Base-by-base conservation (phyloP, 2,329 filamentous ascomycete species). In the Diaporthe vexans region DNA sequence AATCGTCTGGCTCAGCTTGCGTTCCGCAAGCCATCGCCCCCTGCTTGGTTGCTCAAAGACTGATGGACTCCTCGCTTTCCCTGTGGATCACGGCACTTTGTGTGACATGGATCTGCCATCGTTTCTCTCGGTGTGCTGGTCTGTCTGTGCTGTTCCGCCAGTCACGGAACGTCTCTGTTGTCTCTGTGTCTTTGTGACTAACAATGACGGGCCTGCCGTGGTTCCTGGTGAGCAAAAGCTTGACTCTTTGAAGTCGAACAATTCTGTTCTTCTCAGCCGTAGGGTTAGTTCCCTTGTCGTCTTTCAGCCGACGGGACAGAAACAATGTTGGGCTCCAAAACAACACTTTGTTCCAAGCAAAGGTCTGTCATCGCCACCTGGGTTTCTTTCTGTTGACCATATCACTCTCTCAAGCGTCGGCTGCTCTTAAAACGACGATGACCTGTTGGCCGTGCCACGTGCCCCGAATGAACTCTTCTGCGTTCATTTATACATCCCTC, bases 1-100 rank as follows among this genome's bases (percentile, higher is more conserved):
- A 17, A 40, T 40, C 59, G 59, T 69, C 73, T 72, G 26, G 48
- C 51, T 68, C 57, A 67, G 58, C 73, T 67, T 72, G 73, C 68
- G 33, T 52, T 17, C 29, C 58, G 51, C 58, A 71, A 69, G 56
- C n/a, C 46, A 4, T 4, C 11, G 40, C 19, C 48, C 17, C 33
- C 40, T 46, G 4, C 19, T 56, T 37, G 4, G 21, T 26, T 26
- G 24, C 17, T 37, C 29, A 51, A 29, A 7, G n/a, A 19, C 21
- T 15, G 17, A 43, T 13, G 40, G 40, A 19, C 15, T n/a, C 1
- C 21, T 37, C 1, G 2, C 1, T n/a, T 19, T 19, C 19, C 11
- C n/a, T 63, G n/a, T 48, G 10, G 15, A 33, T 17, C 4, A 21
- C 40, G 17, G 24, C 9, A 4, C 24, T 6, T 17, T 13, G 7